Evolutionary conservation across 495 filamentous ascomycete species (phyloP), one percentile per base, ranked within the genome.

Genomic region (Penicillium subrubescens): DNA sequence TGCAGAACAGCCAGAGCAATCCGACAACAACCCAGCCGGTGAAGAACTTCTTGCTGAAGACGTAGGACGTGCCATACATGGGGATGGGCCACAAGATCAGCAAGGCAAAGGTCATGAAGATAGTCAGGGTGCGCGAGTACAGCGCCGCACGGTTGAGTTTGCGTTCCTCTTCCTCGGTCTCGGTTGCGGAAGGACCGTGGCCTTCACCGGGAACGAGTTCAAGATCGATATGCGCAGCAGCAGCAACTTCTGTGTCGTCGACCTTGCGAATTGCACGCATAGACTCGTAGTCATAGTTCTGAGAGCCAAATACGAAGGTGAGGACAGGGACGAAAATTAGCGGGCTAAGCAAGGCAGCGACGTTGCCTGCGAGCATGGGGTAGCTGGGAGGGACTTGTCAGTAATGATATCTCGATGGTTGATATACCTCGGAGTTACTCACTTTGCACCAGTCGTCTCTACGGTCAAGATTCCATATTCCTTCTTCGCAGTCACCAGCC

Each of bases 51-150:
- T 92, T 93, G 73, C 87, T 90, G 80, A 97, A 97, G 41, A 97
- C 84, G 71, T 98, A 98, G 23, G 86, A 86, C 8, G 83, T 82
- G 8, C 92, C 94, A 72, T 96, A 98, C 87, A 98, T 87, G 1
- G 94, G 94, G 83, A 97, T 95, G 10, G 94, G 94, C 94, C 94
- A 98, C 53, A 97, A 84, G 23, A 98, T 82, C 3, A 98, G 76
- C 59, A 98, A 77, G 8, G 86, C 84, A 0, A 97, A 62, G 0
- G 93, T 93, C 81, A 97, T 83, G 68, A 86, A 78, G 25, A 90
- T 82, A 0, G 93, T 97, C 66, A 91, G 83, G 7, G 81, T 86
- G 67, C 92, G 91, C 12, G 93, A 92, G 71, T 96, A 93, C 63
- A 89, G 85, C 33, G 91, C 87, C 0, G 93, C 90, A 8, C 86